A percentile compares a stretch with the other conserved stretches of the same genome.
These are phyloP conservation scores for Penicillium olsonii DNA, from an alignment of 2,329 filamentous ascomycete species.

Conservation along the genomic window DNA sequence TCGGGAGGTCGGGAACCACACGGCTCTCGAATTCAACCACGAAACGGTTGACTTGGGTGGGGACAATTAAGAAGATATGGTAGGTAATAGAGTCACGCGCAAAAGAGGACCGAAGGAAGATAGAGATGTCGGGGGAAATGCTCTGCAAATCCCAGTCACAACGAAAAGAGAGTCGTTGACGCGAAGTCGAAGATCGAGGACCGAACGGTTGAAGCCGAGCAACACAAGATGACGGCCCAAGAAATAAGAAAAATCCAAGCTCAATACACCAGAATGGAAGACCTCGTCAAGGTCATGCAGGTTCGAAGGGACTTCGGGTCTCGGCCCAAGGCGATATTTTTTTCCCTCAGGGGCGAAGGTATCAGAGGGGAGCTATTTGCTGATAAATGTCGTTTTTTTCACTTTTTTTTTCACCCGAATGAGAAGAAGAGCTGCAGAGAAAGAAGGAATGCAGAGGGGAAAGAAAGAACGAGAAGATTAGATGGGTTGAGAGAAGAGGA, in stretches of 20 bases:
- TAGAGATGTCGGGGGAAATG: constrained; percentile 30
- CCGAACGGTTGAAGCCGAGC: constrained; percentile 16
- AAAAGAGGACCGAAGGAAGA: constrained; percentile 12
- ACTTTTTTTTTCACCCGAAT: constrained; percentile 26
- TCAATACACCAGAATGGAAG: constrained; percentile 6
- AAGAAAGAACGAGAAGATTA: constrained; percentile 31
- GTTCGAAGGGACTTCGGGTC: constrained; percentile 16
- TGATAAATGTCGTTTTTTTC: constrained; percentile 22
- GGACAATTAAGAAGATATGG: constrained; percentile 22
- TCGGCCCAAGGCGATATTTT: constrained; percentile 23
- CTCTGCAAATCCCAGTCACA: constrained; percentile 39
- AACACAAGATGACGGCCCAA: constrained; percentile 13
- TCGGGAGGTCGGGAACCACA: constrained; percentile 3
- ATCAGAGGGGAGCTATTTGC: constrained; percentile 24
- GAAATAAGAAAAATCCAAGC: constrained; percentile 3
- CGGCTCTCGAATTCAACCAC: constrained; percentile 9
- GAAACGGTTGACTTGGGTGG: constrained; percentile 1
- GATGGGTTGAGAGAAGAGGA: constrained; percentile 24
- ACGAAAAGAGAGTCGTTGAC: constrained; percentile 22
- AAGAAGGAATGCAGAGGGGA: constrained; percentile 31
- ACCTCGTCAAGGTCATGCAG: constrained; percentile 2
- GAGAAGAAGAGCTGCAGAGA: constrained; percentile 28
- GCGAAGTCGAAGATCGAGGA: constrained; percentile 19
- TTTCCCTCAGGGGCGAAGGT: constrained; percentile 26
- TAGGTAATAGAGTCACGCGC: constrained; percentile 8